phyloP scores from a whole-genome alignment of 2,329 filamentous ascomycete genomes.

The Dothistroma septosporum region DNA sequence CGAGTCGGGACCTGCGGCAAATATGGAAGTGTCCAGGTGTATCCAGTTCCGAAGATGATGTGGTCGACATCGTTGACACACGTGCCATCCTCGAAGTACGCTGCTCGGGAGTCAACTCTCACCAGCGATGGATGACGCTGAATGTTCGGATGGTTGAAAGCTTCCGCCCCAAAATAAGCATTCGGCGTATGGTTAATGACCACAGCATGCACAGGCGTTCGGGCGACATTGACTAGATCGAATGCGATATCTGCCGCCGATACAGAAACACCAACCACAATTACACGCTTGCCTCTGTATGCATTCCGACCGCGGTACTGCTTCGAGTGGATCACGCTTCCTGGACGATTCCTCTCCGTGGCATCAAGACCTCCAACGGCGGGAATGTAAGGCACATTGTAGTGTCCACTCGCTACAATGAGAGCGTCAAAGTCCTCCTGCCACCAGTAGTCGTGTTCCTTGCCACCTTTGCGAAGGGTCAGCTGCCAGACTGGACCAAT shows the following conservation, averaged over 20 bases:
- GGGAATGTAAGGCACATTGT: constrained; percentile 56
- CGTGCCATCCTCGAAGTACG: constrained; percentile 56
- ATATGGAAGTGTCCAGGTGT: constrained; percentile 61
- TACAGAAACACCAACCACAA: constrained; percentile 62
- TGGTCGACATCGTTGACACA: constrained; percentile 53
- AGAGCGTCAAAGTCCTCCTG: constrained; percentile 59
- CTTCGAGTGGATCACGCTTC: constrained; percentile 54
- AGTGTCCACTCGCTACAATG: constrained; percentile 59
- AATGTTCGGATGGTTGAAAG: constrained; percentile 58
- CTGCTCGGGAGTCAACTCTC: constrained; percentile 45
- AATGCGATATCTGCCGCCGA: constrained; percentile 61
- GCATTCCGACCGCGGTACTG: constrained; percentile 48
- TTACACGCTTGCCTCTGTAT: constrained; percentile 51
- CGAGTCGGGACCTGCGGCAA: constrained; percentile 49
- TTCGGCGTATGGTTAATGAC: constrained; percentile 51
- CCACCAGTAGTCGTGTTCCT: constrained; percentile 57
- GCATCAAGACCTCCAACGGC: constrained; percentile 47
- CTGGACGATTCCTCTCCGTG: constrained; percentile 45
- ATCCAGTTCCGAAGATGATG: constrained; percentile 65
- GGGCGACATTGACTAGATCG: constrained; percentile 47
- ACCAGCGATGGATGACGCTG: constrained; percentile 47
- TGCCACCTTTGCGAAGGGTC: constrained; percentile 15
- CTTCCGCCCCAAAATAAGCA: constrained; percentile 55
- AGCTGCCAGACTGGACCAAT: constrained; percentile 24
- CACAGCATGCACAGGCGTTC: constrained; percentile 51